Base-by-base conservation (phyloP, 1,139 yeast species). In the Yamadazyma atmosphaerica region DNA sequence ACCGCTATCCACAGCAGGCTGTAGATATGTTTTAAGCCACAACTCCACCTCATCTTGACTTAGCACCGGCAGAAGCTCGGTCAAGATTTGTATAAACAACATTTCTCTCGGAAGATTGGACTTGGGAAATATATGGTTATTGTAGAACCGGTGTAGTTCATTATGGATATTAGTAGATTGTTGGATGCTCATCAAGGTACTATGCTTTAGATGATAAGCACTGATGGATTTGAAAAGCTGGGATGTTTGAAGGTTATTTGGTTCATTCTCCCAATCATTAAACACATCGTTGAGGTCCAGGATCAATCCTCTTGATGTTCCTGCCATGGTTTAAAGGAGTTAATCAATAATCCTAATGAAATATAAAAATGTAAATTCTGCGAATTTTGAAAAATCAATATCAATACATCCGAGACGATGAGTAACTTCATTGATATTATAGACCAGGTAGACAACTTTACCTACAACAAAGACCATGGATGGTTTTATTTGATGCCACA, bases 1-100 rank as follows among this genome's bases (percentile, higher is more conserved):
- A 0, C 83, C 83, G 33, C 84, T 77, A 52, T 82, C 83, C 2
- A 81, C 62, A 0, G 86, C 83, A 0, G 81, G 77, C 16, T 63
- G 62, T 8, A 74, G 55, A 48, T 78, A 74, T n/a, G 74, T 65
- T 32, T 63, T 62, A 36, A 79, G 63, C 87, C 88, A 83, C 18
- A 67, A 55, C 27, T 55, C 51, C 9, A 77, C 58, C 33, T 74
- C 74, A 1, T 68, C 65, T 15, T 55, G 51, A 38, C 64, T 64
- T 9, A 72, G 74, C 39, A 54, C 72, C 42, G 51, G 74, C 68
- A 41, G 66, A 43, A 55, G 68, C 49, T 45, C 61, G 40, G 40
- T 57, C 13, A 83, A 61, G 3, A 75, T 60, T 34, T 71, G 71
- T 13, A 81, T 51, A 49, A 83, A 82, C 32, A 65, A 48, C 8